phyloP scores from a whole-genome alignment of 768 basidiomycete genomes.

The Cyclocybe cylindracea region DNA sequence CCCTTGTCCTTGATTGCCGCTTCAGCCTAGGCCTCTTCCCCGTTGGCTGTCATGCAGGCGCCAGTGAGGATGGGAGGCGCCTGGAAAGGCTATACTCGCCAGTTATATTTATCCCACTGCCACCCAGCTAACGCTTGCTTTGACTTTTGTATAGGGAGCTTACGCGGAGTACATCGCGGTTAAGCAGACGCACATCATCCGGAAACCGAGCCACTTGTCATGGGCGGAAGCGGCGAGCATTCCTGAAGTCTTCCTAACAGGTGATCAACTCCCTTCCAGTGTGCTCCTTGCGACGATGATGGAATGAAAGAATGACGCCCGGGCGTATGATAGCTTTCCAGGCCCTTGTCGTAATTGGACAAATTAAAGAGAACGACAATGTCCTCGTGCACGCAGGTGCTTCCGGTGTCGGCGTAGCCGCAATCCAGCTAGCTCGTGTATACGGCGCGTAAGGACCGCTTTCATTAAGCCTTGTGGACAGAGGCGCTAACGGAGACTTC shows the following conservation, averaged over 20 bases:
- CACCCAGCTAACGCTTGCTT: too few relatives aligned
- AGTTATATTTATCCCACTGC: too few relatives aligned
- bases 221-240: constrained; percentile 88
- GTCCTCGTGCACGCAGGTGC: constrained; percentile 91
- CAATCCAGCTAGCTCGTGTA: constrained; percentile 81
- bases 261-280: constrained; percentile 33
- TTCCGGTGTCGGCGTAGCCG: constrained; percentile 87
- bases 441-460: constrained; percentile 64
- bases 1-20: constrained; percentile 6
- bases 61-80: background rate
- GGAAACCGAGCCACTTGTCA: constrained; percentile 72
- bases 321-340: constrained; percentile 39
- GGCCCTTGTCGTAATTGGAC: constrained; percentile 60
- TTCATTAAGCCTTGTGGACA: background rate
- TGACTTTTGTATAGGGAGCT: constrained; percentile 60
- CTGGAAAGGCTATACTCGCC: background rate
- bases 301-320: background rate
- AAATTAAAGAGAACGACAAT: constrained; percentile 67
- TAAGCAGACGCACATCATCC: constrained; percentile 63
- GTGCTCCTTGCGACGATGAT: background rate
- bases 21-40: background rate
- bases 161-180: constrained; percentile 86
- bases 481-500: too few relatives aligned
- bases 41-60: too few relatives aligned
- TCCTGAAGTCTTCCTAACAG: constrained; percentile 88